Conservation (phyloP, 192 early-diverging fungal genomes). For the Backusella psychrophila region DNA sequence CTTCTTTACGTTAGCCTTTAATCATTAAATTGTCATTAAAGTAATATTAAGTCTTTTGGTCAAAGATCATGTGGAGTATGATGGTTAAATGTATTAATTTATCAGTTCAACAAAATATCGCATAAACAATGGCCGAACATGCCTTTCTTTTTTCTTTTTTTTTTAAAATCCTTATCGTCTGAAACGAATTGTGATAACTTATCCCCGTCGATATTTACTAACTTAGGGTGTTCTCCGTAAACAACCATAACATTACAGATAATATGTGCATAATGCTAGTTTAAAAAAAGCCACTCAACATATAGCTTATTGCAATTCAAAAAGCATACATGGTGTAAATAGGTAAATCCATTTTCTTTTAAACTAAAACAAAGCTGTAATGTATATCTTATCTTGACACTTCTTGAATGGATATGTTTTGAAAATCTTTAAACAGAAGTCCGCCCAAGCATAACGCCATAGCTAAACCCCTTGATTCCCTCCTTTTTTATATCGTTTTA, state of each 20-base stretch:
- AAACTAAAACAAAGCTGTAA: not conserved
- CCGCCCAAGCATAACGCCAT: not conserved
- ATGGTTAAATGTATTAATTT: not conserved
- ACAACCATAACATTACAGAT: not conserved
- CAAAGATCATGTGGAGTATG: not conserved
- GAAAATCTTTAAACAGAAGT: not conserved
- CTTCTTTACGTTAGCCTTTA: not conserved
- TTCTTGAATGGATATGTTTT: not conserved
- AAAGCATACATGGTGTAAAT: not conserved
- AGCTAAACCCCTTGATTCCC: not conserved
- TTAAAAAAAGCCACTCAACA: not conserved
- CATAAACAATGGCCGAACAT: not conserved
- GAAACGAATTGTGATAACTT: not conserved
- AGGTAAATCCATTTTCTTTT: not conserved
- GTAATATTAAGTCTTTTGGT: not conserved
- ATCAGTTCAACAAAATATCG: not conserved
- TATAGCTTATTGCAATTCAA: not conserved
- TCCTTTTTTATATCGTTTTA: not conserved
- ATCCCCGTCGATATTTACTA: not conserved
- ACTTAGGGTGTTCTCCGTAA: not conserved
- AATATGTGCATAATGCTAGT: not conserved
- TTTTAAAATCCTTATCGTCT: not conserved
- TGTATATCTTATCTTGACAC: not conserved
- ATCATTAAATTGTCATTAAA: slow-evolving; percentile 1
- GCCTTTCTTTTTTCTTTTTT: not conserved